phyloP scores from a whole-genome alignment of 768 basidiomycete species.

The Auricularia auricula-judae region DNA sequence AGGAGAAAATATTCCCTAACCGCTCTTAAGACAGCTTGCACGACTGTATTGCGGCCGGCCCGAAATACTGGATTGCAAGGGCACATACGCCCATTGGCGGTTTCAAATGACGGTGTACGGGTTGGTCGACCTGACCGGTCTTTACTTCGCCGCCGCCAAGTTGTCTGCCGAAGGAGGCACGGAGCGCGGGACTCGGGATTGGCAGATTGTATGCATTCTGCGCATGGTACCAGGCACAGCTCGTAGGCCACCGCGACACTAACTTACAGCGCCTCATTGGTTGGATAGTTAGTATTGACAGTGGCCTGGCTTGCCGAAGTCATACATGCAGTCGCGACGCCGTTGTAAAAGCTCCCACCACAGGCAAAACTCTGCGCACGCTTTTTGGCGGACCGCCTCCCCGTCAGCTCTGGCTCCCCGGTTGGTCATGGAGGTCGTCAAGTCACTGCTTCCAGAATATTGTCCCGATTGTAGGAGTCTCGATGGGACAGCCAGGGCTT shows the following conservation, averaged over 20 bases:
- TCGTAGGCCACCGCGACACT: no score
- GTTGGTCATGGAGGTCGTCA: no score
- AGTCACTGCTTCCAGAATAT: background rate
- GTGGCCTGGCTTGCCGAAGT: background rate
- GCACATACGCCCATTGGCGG: background rate
- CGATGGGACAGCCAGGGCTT: no score
- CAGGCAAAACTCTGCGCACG: background rate
- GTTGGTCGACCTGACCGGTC: background rate
- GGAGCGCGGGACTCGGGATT: background rate
- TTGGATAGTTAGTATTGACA: background rate
- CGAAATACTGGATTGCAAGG: background rate
- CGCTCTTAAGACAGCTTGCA: background rate
- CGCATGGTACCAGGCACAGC: no score
- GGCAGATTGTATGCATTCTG: no score
- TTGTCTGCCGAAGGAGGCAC: background rate
- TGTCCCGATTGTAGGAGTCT: background rate
- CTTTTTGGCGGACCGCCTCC: background rate
- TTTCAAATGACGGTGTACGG: background rate
- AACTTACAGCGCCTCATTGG: no score
- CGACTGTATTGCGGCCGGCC: background rate
- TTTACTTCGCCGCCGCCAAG: background rate
- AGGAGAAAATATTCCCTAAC: conserved; percentile 1
- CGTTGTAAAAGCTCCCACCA: background rate
- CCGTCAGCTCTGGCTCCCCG: background rate
- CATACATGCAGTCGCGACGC: background rate